phyloP scores from a whole-genome alignment of 495 filamentous ascomycete genomes.

The Penicillium taxi region DNA sequence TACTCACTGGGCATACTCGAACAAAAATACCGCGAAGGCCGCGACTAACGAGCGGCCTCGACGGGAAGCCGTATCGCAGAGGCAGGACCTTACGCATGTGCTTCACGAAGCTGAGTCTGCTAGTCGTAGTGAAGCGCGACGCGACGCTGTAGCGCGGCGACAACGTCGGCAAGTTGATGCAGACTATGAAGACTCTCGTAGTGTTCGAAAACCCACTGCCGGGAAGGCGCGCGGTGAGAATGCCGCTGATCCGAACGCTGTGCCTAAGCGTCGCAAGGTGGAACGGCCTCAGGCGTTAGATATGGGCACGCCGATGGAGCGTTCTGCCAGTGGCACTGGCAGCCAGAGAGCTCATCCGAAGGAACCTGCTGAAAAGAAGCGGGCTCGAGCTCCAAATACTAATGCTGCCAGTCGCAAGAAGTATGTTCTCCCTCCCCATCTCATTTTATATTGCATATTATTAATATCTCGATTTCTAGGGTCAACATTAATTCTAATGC shows the following conservation, averaged over 20 bases:
- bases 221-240: conserved; percentile 54
- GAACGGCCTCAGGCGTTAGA: conserved; percentile 49
- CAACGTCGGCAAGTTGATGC: conserved; percentile 63
- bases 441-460: not conserved
- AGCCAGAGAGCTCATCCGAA: conserved; percentile 41
- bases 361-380: conserved; percentile 64
- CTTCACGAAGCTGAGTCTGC: conserved; percentile 68
- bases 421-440: conserved; percentile 32
- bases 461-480: no score
- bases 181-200: conserved; percentile 63
- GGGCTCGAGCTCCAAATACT: conserved; percentile 53
- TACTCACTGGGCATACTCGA: conserved; percentile 92
- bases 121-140: conserved; percentile 70
- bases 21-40: conserved; percentile 62
- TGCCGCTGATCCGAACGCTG: conserved; percentile 33
- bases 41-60: conserved; percentile 60
- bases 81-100: conserved; percentile 47
- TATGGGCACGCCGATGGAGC: conserved; percentile 55
- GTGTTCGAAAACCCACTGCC: conserved; percentile 48
- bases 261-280: conserved; percentile 70
- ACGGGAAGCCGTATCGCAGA: conserved; percentile 65
- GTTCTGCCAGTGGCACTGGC: conserved; percentile 55
- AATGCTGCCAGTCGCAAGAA: conserved; percentile 59
- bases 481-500: conserved; percentile 42
- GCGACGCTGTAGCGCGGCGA: conserved; percentile 69